phyloP scores from a whole-genome alignment of 352 stramenopile genomes.

The Phytophthora melonis region DNA sequence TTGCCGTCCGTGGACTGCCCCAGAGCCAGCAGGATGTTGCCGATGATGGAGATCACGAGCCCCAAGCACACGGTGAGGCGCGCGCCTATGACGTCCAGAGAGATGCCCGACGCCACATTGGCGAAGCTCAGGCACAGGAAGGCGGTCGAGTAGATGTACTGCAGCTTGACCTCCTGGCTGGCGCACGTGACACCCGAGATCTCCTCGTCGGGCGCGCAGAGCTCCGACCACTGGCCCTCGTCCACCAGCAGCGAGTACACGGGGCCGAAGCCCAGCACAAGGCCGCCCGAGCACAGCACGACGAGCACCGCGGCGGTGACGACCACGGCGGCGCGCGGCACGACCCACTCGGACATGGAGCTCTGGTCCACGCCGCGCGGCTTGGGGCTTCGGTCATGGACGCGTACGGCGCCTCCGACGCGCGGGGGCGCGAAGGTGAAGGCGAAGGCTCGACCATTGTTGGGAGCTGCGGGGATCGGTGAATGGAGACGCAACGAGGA shows the following conservation, averaged over 20 bases:
- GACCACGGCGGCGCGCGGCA: constrained; percentile 31
- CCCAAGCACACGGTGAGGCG: constrained; percentile 46
- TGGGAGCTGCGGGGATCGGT: neutral
- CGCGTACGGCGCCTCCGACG: constrained; percentile 4
- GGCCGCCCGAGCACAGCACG: constrained; percentile 44
- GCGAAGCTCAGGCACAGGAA: constrained; percentile 60
- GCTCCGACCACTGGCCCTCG: constrained; percentile 57
- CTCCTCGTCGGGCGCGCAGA: constrained; percentile 34
- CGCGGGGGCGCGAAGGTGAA: neutral
- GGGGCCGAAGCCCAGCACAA: constrained; percentile 61
- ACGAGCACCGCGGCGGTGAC: constrained; percentile 42
- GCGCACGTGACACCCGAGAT: constrained; percentile 47
- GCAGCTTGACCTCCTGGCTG: constrained; percentile 52
- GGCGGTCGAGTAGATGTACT: constrained; percentile 62
- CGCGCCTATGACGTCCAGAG: constrained; percentile 55
- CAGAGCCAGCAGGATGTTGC: constrained; percentile 52
- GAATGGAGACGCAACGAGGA: constrained; percentile 6
- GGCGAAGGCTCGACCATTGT: neutral
- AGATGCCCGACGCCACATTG: constrained; percentile 56
- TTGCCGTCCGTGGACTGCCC: constrained; percentile 44
- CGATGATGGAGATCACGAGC: constrained; percentile 52
- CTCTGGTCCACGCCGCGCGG: constrained; percentile 25
- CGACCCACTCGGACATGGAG: constrained; percentile 40
- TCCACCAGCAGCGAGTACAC: constrained; percentile 59
- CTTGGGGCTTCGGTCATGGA: neutral